Evolutionary conservation across 2,329 filamentous ascomycete species (phyloP), one percentile per base, ranked within the genome.

Genomic region (Westerdykella ornata): DNA sequence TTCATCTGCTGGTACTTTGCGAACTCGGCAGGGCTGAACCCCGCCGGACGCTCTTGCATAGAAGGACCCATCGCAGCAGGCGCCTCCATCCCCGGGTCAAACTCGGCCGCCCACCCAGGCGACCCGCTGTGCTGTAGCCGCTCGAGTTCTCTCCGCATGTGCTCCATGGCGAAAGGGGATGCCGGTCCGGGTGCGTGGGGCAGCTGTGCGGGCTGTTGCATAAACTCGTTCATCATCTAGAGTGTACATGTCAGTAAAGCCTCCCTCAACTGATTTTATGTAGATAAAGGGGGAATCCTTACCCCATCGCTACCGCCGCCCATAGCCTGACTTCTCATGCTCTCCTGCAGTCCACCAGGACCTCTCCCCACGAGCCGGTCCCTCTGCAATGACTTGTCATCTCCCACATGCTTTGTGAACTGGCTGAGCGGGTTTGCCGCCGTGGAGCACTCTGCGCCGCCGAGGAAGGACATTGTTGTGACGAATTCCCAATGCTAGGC

Each of bases 351-450:
- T 6, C 78, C 82, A 33, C 77, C 80, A 0, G 85, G 83, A 0
- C 81, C 82, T 51, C 83, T 75, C 48, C 86, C 87, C 45, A 86
- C 82, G 47, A 97, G 74, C 45, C 92, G 81, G 68, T 98, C 92
- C 59, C 89, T 78, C 70, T 97, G 92, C 43, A 97, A 73, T 43
- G 86, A 92, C 70, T 89, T 94, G 72, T 98, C 92, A 76, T 94
- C 88, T 63, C 94, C 86, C 43, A 92, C 87, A 68, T 96, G 89
- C 70, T 98, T 98, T 51, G 89, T 88, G 67, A 98, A 94, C 74
- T 97, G 92, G 64, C 87, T 90, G 59, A 98, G 81, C 43, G 94
- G 92, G 68, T 98, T 98, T 61, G 84, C 88, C 51, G 86, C 88
- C 47, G 92, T 94, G 42, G 90, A 97, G 76, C 92, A 98, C 72